Evolutionary conservation across 176 grass and related monocot genomes (phyloP), one percentile per base, ranked within the genome.

Genomic region (Eragrostis curvula): DNA sequence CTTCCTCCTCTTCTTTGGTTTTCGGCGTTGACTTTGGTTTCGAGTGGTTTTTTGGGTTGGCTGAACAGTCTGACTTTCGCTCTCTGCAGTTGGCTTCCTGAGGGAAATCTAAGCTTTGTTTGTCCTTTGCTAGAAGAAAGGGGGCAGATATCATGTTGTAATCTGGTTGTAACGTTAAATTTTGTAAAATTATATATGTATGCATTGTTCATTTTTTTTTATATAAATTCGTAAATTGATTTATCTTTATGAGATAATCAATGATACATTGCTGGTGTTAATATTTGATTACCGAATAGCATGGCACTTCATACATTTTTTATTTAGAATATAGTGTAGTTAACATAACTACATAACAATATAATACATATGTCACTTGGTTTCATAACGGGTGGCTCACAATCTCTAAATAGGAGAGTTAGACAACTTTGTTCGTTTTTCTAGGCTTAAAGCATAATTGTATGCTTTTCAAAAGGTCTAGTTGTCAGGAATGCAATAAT

Each of bases 11-110:
- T 28, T 60, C 57, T 60, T 18, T 75, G 76, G 43, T 20, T 48
- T 76, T 52, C 27, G 71, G 56, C 70, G 80, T 84, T 89, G 83
- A 85, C 87, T 76, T 81, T 68, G 60, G 78, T 48, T 75, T 25
- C 14, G 25, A 48, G 41, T 29, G 27, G 39, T 44, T 84, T 73
- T 83, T 44, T 71, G 24, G 50, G 27, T 77, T 65, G 23, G 63
- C 16, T 30, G 57, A 55, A 9, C 30, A 80, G 52, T 50, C 80
- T 87, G 87, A 90, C 87, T 89, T 87, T 57, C 6, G 27, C 39
- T 83, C 63, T 70, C 36, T 15, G 12, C 15, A 5, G 9, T 30
- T 75, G 20, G 20, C 75, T 21, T 68, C 10, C 18, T 11, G 6
- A 50, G 57, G 42, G 14, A 50, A 72, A 28, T 44, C 16, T 28